Percentiles rank a stretch among this genome's conserved stretches.
Evolutionary conservation across 2,329 filamentous ascomycete genomes (phyloP).

Genomic region (Taxawa tesnikishii): DNA sequence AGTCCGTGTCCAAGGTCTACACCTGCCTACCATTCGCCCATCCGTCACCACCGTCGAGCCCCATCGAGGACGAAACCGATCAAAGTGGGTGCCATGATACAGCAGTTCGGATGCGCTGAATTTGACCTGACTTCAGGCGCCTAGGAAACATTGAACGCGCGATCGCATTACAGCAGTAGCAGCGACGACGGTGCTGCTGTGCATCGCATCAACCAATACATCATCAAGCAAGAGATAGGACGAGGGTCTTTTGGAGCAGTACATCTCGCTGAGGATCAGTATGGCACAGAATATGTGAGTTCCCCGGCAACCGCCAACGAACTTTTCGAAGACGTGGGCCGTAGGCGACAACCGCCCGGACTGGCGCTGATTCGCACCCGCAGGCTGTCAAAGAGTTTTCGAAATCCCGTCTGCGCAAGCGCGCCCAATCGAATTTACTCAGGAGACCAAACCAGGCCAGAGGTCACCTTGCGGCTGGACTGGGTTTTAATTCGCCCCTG

Average conservation of each 20-base stretch:
- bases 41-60: conserved; percentile 51
- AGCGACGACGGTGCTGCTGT: conserved; percentile 69
- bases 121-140: conserved; percentile 5
- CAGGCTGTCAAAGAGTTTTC: conserved; percentile 97
- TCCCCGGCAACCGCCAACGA: conserved; percentile 10
- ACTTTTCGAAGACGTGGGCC: background rate
- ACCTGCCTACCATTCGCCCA: conserved; percentile 48
- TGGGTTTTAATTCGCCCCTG: conserved; percentile 51
- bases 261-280: conserved; percentile 80
- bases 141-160: conserved; percentile 83
- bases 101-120: background rate
- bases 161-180: conserved; percentile 74
- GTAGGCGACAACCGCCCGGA: background rate
- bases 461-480: conserved; percentile 36
- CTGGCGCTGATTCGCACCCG: too few relatives aligned
- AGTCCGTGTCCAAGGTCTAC: conserved; percentile 33
- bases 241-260: conserved; percentile 91
- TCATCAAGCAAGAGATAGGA: conserved; percentile 92
- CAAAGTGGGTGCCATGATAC: conserved; percentile 43
- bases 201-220: conserved; percentile 88
- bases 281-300: conserved; percentile 82
- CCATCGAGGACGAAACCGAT: conserved; percentile 49
- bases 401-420: conserved; percentile 77
- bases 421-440: conserved; percentile 80
- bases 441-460: conserved; percentile 46